Evolutionary conservation across 495 filamentous ascomycete genomes (phyloP), one percentile per base, ranked within the genome.

Genomic region (Hypoxylon trugodes): DNA sequence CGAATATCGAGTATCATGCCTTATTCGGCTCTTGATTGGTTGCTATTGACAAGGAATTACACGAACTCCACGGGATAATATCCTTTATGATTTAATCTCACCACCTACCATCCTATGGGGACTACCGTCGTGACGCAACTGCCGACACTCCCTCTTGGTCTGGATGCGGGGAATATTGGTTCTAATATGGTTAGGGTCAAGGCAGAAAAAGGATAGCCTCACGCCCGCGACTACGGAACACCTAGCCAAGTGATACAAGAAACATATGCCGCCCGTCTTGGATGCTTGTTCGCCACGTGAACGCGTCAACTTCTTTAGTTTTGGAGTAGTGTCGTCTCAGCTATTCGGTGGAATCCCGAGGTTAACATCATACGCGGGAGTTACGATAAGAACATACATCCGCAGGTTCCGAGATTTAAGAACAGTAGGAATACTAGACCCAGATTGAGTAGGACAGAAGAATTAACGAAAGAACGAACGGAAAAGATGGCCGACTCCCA

Each of bases 401-500:
- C 19, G 25, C 35, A n/a, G 43, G 22, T 42, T 18, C 40, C 37
- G 45, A 42, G 38, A 40, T 30, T 58, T 48, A 41, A 58, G 33
- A 53, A 41, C 36, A 36, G 18, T 12, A 33, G 42, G 28, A 37
- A 30, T 30, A 28, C 41, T 25, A 43, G 28, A 32, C n/a, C n/a
- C 15, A 33, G 37, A 51, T 38, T 6, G 22, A 32, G 1, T 10
- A 35, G 1, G 16, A 40, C 28, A 35, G 9, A 19, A 7, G 6
- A 16, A 33, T 19, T 2, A 55, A 10, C 22, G 21, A 8, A 4
- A 37, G 15, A 21, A 49, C 21, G 3, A 36, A 12, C 13, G 55
- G 2, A 15, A 33, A 62, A 57, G 9, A 75, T 73, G 69, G 21
- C 64, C 43, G 50, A 66, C 12, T 54, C 69, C 43, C 66, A 67